These are phyloP conservation scores for Verticillium dahliae DNA, from an alignment of 2,329 filamentous ascomycete species.

Conservation along the genomic window DNA sequence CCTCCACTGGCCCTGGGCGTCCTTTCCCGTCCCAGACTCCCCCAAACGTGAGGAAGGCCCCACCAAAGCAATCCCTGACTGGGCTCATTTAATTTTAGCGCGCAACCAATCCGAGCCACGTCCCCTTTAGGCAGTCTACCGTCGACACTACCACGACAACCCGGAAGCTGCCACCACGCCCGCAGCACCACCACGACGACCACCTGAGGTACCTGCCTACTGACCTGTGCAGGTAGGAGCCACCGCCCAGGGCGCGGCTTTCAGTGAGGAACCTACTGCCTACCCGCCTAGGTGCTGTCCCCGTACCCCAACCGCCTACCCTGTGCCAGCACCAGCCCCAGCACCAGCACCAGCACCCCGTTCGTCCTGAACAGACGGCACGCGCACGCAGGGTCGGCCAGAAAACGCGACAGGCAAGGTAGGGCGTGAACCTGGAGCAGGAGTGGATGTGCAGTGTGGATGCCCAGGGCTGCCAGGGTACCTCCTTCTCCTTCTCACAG, in stretches of 20 bases:
- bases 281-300: too few relatives aligned
- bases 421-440: background rate
- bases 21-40: background rate
- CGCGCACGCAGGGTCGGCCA: background rate
- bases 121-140: constrained; percentile 30
- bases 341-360: background rate
- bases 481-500: constrained; percentile 21
- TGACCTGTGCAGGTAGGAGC: background rate
- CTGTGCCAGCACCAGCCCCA: too few relatives aligned
- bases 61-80: constrained; percentile 16
- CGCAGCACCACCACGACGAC: background rate
- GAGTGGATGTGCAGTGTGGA: background rate
- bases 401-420: background rate
- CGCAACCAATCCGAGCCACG: constrained; percentile 24
- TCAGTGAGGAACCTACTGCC: too few relatives aligned
- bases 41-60: constrained; percentile 3
- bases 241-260: too few relatives aligned
- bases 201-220: background rate
- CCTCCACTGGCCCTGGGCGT: background rate
- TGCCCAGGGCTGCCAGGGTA: constrained; percentile 5
- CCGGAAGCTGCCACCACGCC: background rate
- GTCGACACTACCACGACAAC: background rate
- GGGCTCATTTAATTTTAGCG: constrained; percentile 35
- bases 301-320: too few relatives aligned
- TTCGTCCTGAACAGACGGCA: too few relatives aligned